A percentile compares a stretch with the other conserved stretches of the same genome.
Conservation (phyloP, 352 stramenopile species). For the Phytophthora meadii region DNA sequence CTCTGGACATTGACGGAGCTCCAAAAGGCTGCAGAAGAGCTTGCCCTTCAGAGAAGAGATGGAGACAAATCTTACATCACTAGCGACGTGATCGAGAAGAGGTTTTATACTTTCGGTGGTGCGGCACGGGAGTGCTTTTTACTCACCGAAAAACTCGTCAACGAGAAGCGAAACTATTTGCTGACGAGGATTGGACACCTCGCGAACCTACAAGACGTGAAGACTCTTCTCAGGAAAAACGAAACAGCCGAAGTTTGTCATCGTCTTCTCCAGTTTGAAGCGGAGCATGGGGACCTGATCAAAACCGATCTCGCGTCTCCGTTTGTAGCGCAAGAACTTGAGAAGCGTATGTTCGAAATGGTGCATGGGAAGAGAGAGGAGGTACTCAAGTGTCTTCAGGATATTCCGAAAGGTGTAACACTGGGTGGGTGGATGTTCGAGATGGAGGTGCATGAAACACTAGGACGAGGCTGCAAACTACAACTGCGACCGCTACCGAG, state of each 20-base stretch:
- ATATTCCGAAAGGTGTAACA: not conserved
- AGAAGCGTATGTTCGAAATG: not conserved
- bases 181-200: not conserved
- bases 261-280: not conserved
- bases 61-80: not conserved
- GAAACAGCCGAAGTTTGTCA: not conserved
- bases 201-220: not conserved
- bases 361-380: not conserved
- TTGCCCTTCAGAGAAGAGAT: not conserved
- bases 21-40: not conserved
- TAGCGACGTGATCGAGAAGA: not conserved
- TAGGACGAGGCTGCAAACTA: not conserved
- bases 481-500: not conserved
- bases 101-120: constrained; percentile 5
- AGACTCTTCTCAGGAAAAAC: not conserved
- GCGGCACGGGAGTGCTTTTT: not conserved
- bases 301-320: not conserved
- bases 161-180: not conserved
- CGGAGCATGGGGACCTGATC: not conserved
- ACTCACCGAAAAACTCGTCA: not conserved
- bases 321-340: not conserved
- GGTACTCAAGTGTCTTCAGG: not conserved
- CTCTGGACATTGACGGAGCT: not conserved
- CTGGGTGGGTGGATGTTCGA: not conserved
- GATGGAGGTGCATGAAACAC: not conserved